Percentiles rank a stretch among this genome's conserved stretches.
Conservation (phyloP, 768 basidiomycete species). For the Hortiboletus campestris region DNA sequence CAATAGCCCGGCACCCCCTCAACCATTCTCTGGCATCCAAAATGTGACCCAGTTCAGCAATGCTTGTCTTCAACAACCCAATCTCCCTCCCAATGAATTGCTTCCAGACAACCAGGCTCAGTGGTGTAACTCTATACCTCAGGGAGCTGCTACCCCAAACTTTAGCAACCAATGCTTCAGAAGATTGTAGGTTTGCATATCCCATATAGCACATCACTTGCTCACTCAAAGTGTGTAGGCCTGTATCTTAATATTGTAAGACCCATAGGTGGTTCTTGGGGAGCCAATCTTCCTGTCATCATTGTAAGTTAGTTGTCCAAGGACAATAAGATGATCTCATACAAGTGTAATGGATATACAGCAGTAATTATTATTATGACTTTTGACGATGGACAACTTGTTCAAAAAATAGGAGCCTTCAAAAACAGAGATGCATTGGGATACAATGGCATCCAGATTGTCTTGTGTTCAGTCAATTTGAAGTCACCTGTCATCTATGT, state of each 20-base stretch:
- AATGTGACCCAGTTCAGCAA: slow-evolving; percentile 21
- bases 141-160: background rate
- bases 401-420: slow-evolving; percentile 8
- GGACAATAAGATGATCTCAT: background rate
- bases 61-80: slow-evolving; percentile 40
- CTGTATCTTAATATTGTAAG: slow-evolving; percentile 20
- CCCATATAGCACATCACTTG: background rate
- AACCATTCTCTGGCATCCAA: background rate
- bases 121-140: background rate
- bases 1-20: slow-evolving; percentile 10
- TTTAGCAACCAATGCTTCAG: slow-evolving; percentile 5
- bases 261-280: background rate
- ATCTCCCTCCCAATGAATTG: background rate
- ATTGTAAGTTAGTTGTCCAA: slow-evolving; percentile 10
- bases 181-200: slow-evolving; percentile 13
- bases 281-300: slow-evolving; percentile 20
- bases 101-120: background rate
- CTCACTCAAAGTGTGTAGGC: slow-evolving; percentile 15
- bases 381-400: background rate
- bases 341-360: background rate
- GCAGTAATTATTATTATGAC: background rate
- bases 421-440: background rate
- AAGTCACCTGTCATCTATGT: background rate
- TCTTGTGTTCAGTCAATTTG: slow-evolving; percentile 16
- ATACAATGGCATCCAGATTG: slow-evolving; percentile 18